Evolutionary conservation across 2,329 filamentous ascomycete genomes (phyloP).

Genomic region (Colletotrichum eleusines): DNA sequence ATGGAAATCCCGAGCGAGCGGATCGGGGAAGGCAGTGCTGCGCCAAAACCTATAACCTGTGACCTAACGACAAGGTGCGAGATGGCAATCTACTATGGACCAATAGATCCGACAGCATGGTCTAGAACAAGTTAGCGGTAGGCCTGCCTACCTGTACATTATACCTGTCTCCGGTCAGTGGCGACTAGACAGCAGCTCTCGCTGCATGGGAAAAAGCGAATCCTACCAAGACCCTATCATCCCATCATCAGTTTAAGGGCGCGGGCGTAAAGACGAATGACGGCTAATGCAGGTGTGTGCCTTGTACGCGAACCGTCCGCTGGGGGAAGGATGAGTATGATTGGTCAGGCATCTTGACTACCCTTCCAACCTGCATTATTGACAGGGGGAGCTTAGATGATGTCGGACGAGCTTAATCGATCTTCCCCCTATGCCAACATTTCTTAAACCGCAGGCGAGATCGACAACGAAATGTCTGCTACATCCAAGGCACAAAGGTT

Average conservation of each 20-base stretch:
- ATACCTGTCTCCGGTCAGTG: not conserved
- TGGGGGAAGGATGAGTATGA: not conserved
- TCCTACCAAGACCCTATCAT: not conserved
- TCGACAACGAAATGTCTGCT: conserved; percentile 15
- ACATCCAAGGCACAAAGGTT: not conserved
- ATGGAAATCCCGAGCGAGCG: not conserved
- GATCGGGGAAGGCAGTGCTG: not conserved
- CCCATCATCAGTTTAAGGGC: not conserved
- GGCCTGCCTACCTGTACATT: not conserved
- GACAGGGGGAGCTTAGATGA: conserved; percentile 26
- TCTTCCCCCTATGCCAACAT: conserved; percentile 8
- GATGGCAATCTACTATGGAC: not conserved
- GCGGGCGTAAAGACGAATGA: not conserved
- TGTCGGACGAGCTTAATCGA: conserved; percentile 35
- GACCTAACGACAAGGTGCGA: not conserved
- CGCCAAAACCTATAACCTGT: not conserved
- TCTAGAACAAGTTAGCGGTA: not conserved
- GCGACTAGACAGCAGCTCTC: not conserved
- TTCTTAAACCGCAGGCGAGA: conserved; percentile 1
- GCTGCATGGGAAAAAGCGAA: not conserved
- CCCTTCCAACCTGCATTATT: conserved; percentile 6
- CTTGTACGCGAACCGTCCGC: not conserved
- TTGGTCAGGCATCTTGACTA: conserved; percentile 9
- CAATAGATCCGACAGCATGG: conserved; percentile 4
- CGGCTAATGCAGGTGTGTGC: conserved; percentile 34